A percentile compares a stretch with the other conserved stretches of the same genome.
phyloP scores from a whole-genome alignment of 1,284 basidiomycete species.

The Rhodofomes roseus region DNA sequence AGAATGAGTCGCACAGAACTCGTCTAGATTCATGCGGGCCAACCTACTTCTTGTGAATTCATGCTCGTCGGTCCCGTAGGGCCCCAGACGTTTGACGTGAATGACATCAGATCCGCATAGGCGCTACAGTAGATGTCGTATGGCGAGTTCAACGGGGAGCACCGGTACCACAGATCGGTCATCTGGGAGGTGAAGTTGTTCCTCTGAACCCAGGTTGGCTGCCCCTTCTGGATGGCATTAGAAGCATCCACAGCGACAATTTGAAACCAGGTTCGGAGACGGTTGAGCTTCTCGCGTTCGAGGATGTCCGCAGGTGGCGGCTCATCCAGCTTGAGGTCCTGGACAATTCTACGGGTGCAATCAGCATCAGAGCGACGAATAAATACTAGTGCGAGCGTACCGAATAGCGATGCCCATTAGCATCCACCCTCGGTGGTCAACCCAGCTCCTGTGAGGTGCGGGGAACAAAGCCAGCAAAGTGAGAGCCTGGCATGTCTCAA shows the following conservation, averaged over 20 bases:
- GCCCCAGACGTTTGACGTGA: not conserved
- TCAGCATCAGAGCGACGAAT: not conserved
- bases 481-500: constrained; percentile 4
- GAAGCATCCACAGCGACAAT: not conserved
- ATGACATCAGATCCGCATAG: not conserved
- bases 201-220: not conserved
- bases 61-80: not conserved
- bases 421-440: not conserved
- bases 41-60: not conserved
- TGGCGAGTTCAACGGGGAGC: not conserved
- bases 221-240: not conserved
- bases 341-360: not conserved
- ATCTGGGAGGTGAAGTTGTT: not conserved
- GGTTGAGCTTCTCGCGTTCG: not conserved
- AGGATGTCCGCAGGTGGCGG: not conserved
- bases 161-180: not conserved
- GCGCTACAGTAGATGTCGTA: not conserved
- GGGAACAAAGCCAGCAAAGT: not conserved
- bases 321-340: not conserved
- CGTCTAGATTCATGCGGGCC: too few species aligned
- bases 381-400: not conserved
- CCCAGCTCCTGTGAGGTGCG: not conserved
- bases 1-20: not conserved
- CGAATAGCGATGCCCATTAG: not conserved
- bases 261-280: not conserved